These are phyloP conservation scores for Bruguiera gymnorhiza DNA, from an alignment of 345 rosid species.

Conservation along the genomic window DNA sequence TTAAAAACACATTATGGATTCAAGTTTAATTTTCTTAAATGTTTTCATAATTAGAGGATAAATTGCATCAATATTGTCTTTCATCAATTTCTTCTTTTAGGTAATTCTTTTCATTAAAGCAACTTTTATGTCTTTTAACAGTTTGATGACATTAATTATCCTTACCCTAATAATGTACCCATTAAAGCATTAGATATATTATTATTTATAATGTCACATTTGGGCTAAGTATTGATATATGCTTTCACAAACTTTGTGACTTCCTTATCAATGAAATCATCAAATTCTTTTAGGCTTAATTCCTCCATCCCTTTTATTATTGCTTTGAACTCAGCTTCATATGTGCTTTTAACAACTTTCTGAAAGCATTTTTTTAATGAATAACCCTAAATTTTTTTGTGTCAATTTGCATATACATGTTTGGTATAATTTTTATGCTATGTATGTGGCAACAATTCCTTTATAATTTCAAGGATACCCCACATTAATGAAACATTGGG, in stretches of 20 bases:
- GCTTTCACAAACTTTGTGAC: neutral
- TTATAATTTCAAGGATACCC: neutral
- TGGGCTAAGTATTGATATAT: neutral
- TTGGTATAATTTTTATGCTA: neutral
- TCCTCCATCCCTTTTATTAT: neutral
- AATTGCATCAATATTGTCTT: neutral
- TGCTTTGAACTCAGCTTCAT: neutral
- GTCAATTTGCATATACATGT: neutral
- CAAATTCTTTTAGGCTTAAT: neutral
- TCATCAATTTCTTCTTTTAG: neutral
- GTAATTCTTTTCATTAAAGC: neutral
- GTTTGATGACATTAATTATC: neutral
- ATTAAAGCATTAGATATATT: neutral
- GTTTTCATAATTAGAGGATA: neutral
- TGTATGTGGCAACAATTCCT: neutral
- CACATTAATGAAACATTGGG: too few species aligned
- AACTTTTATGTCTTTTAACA: neutral
- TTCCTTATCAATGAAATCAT: neutral
- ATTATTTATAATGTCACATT: neutral
- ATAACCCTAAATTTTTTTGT: neutral
- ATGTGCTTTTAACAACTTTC: neutral
- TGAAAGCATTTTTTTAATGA: neutral
- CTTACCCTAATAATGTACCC: neutral
- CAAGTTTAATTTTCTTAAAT: neutral
- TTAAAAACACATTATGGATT: too few species aligned